Conservation (phyloP, 306 rosid genomes). For the Notholithocarpus densiflorus region DNA sequence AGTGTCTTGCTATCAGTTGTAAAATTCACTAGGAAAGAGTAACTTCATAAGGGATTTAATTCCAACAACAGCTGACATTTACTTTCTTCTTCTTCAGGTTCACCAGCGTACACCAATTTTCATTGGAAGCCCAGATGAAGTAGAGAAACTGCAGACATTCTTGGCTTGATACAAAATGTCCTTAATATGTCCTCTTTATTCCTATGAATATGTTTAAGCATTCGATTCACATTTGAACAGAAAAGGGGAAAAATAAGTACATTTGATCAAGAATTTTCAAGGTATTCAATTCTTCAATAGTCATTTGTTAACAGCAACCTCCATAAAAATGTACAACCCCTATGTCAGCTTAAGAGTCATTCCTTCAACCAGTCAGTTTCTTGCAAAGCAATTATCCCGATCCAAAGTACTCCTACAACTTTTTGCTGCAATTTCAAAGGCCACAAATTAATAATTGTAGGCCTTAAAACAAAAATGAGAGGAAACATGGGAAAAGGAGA, state of each 20-base stretch:
- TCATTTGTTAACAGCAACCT: neutral
- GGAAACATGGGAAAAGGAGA: neutral
- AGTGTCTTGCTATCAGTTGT: neutral
- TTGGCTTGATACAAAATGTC: constrained; percentile 17
- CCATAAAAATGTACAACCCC: constrained; percentile 3
- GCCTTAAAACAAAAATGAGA: neutral
- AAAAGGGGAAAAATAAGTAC: neutral
- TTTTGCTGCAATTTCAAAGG: constrained; percentile 42
- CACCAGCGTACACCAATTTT: constrained; percentile 39
- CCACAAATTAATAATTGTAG: neutral
- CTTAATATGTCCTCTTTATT: neutral
- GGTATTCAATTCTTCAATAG: neutral
- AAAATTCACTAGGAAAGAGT: no score
- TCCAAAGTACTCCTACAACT: constrained; percentile 19
- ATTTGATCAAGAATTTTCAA: neutral
- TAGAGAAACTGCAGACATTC: constrained; percentile 28
- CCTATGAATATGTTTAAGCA: neutral
- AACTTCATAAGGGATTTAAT: no score
- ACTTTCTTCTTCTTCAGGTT: constrained; percentile 11
- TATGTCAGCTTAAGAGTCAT: constrained; percentile 23
- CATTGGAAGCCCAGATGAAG: constrained; percentile 39
- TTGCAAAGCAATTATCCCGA: constrained; percentile 30
- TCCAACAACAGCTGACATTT: neutral
- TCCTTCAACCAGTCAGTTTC: constrained; percentile 21
- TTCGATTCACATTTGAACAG: neutral